Conservation (phyloP, 768 basidiomycete genomes). For the Suillus sp. region DNA sequence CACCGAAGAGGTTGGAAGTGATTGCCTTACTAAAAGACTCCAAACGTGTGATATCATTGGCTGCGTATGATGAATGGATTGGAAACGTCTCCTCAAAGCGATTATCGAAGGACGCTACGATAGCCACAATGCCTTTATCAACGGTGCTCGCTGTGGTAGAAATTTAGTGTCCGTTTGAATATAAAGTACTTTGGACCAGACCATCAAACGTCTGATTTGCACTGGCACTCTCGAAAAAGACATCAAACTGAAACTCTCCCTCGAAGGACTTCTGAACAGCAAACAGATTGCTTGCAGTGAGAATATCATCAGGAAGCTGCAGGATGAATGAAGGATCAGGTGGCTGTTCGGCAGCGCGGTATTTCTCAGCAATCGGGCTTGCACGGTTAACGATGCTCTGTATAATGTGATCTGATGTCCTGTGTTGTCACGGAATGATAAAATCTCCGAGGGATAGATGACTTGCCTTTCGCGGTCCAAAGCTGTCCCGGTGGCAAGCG, state of each 20-base stretch:
- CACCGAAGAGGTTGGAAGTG: slow-evolving; percentile 89
- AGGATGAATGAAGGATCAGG: slow-evolving; percentile 86
- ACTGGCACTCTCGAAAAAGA: slow-evolving; percentile 82
- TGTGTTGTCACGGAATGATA: background rate
- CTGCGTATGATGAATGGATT: slow-evolving; percentile 54
- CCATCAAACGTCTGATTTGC: slow-evolving; percentile 63
- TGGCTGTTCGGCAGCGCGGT: slow-evolving; percentile 43
- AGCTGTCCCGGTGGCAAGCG: slow-evolving; percentile 60
- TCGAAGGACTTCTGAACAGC: slow-evolving; percentile 87
- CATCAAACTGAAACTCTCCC: slow-evolving; percentile 86
- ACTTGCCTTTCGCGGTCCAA: slow-evolving; percentile 84
- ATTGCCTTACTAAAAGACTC: slow-evolving; percentile 82
- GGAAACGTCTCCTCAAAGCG: slow-evolving; percentile 77
- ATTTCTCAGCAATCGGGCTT: slow-evolving; percentile 53
- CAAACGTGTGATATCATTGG: slow-evolving; percentile 50
- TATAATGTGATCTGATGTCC: slow-evolving; percentile 57
- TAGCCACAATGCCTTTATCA: slow-evolving; percentile 68
- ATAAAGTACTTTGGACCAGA: slow-evolving; percentile 37
- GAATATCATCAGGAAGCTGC: slow-evolving; percentile 73
- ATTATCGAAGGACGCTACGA: slow-evolving; percentile 58
- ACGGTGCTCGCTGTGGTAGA: slow-evolving; percentile 54
- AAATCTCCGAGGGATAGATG: background rate
- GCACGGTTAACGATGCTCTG: slow-evolving; percentile 62
- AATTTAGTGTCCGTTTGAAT: background rate
- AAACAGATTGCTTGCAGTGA: slow-evolving; percentile 75